phyloP scores from a whole-genome alignment of 106 monocot genomes.

The Dendrobium huoshanense region DNA sequence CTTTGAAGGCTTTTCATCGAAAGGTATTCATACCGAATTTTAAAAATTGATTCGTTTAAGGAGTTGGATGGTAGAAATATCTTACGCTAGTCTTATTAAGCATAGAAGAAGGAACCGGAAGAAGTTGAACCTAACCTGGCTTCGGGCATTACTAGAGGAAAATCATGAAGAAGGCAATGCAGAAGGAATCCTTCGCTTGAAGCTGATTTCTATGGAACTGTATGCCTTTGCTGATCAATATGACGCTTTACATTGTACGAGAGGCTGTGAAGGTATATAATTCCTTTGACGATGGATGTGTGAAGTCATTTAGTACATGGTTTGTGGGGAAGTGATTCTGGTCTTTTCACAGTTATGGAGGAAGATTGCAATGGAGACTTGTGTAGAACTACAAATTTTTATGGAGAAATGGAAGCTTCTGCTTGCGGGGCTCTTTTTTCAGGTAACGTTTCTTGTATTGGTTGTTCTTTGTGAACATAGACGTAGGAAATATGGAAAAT shows the following conservation, averaged over 20 bases:
- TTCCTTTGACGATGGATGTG: not conserved
- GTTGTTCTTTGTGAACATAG: not conserved
- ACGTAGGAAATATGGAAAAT: not conserved
- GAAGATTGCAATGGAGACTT: slow-evolving; percentile 23
- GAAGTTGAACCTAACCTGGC: not conserved
- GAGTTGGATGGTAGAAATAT: not conserved
- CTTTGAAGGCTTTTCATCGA: not conserved
- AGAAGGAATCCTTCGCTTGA: not conserved
- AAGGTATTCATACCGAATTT: not conserved
- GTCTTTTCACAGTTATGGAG: slow-evolving; percentile 24
- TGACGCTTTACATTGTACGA: slow-evolving; percentile 30
- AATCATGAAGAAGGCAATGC: not conserved
- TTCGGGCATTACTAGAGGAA: not conserved
- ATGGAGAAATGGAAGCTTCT: slow-evolving; percentile 41
- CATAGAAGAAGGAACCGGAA: not conserved
- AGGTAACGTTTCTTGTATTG: slow-evolving; percentile 10
- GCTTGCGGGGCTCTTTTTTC: slow-evolving; percentile 30
- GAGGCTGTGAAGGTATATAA: slow-evolving; percentile 17
- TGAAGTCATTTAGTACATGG: not conserved
- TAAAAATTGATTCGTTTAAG: not conserved
- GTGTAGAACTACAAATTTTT: slow-evolving; percentile 28
- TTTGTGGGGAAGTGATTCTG: not conserved
- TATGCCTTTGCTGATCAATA: not conserved
- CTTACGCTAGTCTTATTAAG: not conserved
- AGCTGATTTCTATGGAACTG: slow-evolving; percentile 6